A percentile compares a stretch with the other conserved stretches of the same genome.
phyloP scores from a whole-genome alignment of 495 filamentous ascomycete species.

The Lentithecium fluviatile region DNA sequence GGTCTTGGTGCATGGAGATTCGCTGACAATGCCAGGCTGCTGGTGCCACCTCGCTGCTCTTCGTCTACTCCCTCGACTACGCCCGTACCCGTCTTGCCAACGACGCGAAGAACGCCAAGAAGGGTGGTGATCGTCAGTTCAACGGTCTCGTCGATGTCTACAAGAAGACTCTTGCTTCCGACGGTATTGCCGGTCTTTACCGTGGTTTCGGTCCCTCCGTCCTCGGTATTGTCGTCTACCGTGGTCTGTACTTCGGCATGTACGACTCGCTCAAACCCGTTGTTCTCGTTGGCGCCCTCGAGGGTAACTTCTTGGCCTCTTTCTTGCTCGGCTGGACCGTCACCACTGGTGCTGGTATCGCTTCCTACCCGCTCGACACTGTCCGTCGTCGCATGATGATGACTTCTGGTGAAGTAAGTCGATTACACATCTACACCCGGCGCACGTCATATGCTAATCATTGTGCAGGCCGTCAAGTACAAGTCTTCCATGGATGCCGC shows the following conservation, averaged over 20 bases:
- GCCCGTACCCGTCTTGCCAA: conserved; percentile 99
- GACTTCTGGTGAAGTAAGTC: conserved; percentile 76
- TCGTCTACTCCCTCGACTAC: conserved; percentile 99
- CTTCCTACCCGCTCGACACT: conserved; percentile 99
- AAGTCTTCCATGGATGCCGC: conserved; percentile 88
- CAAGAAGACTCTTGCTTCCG: conserved; percentile 98
- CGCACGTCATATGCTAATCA: conserved; percentile 20
- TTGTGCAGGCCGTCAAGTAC: conserved; percentile 93
- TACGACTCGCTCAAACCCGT: conserved; percentile 99
- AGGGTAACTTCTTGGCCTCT: conserved; percentile 98
- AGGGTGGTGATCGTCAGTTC: conserved; percentile 97
- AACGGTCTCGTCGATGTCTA: conserved; percentile 99
- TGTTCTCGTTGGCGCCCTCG: conserved; percentile 83
- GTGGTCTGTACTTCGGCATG: conserved; percentile 99
- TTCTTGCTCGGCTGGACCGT: conserved; percentile 98
- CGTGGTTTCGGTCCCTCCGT: conserved; percentile 99
- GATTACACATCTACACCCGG: background rate
- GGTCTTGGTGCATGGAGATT: background rate
- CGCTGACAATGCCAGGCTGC: conserved; percentile 63
- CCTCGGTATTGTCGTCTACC: conserved; percentile 98
- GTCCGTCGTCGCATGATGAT: conserved; percentile 99
- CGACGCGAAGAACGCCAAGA: conserved; percentile 96
- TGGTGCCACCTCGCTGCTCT: conserved; percentile 99
- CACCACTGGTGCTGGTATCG: conserved; percentile 99
- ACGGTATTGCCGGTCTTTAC: conserved; percentile 99